Conservation (phyloP, 2,329 filamentous ascomycete genomes). For the Fusarium torreyae region DNA sequence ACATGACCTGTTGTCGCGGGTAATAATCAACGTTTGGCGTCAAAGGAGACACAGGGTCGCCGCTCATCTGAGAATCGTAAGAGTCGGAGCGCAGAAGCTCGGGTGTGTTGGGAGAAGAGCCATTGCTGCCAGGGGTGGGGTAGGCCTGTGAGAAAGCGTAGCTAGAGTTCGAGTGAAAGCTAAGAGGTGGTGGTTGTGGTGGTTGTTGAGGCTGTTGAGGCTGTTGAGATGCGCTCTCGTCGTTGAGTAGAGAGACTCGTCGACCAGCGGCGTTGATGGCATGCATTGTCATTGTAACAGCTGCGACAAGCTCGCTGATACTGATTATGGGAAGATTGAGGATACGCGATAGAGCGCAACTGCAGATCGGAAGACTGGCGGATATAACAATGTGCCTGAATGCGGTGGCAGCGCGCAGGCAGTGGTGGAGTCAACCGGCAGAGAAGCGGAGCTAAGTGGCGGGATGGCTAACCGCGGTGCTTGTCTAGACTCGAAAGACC, state of each 20-base stretch:
- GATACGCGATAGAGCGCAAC: neutral
- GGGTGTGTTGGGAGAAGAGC: conserved; percentile 67
- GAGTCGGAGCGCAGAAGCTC: conserved; percentile 73
- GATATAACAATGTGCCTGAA: conserved; percentile 24
- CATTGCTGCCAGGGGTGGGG: conserved; percentile 57
- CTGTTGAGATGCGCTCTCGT: conserved; percentile 49
- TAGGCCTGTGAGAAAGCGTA: conserved; percentile 54
- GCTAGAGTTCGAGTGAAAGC: conserved; percentile 57
- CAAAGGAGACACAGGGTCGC: conserved; percentile 68
- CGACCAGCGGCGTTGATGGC: conserved; percentile 70
- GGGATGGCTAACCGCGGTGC: conserved; percentile 37
- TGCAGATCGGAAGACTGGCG: conserved; percentile 9
- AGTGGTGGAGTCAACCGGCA: conserved; percentile 26
- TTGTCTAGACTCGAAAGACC: conserved; percentile 32
- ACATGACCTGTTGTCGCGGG: conserved; percentile 57
- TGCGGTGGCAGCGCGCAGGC: conserved; percentile 22
- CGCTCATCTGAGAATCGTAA: conserved; percentile 72
- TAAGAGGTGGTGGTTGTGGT: conserved; percentile 45
- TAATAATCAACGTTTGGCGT: conserved; percentile 67
- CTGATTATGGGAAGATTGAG: neutral
- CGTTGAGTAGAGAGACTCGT: conserved; percentile 73
- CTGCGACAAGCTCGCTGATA: conserved; percentile 1
- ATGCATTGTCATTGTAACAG: conserved; percentile 61
- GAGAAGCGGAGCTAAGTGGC: conserved; percentile 28
- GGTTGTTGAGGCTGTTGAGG: conserved; percentile 2